Evolutionary conservation across 2,329 filamentous ascomycete genomes (phyloP).

Genomic region (Leptographium lundbergii): DNA sequence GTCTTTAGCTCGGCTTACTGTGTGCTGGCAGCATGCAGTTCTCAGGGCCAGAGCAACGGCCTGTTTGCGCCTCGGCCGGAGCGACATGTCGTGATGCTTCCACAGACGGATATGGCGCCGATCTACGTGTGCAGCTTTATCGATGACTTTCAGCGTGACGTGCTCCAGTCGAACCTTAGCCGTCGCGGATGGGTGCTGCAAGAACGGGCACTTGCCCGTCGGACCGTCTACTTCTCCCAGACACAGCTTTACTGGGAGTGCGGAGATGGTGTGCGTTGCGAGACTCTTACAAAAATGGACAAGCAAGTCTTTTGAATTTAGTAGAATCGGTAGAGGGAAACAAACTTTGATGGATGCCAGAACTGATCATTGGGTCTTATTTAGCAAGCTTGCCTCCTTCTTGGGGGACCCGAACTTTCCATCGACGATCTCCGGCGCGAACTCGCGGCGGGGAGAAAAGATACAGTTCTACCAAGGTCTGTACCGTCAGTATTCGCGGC

Average conservation of each 20-base stretch:
- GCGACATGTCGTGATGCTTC: background rate
- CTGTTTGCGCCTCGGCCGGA: constrained; percentile 12
- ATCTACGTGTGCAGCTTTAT: constrained; percentile 18
- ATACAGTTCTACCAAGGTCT: constrained; percentile 16
- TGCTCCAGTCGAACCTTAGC: constrained; percentile 18
- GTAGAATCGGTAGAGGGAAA: background rate
- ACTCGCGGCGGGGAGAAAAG: constrained; percentile 4
- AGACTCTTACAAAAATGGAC: constrained; percentile 16
- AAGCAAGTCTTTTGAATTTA: background rate
- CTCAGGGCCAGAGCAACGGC: constrained; percentile 7
- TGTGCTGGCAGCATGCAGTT: constrained; percentile 14
- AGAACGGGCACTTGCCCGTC: constrained; percentile 22
- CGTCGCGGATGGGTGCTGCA: constrained; percentile 27
- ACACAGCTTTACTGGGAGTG: constrained; percentile 27
- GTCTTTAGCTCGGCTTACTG: constrained; percentile 18
- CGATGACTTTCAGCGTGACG: constrained; percentile 22
- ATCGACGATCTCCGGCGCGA: constrained; percentile 1
- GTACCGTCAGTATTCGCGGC: constrained; percentile 19
- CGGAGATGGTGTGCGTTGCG: constrained; percentile 20
- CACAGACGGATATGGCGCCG: background rate
- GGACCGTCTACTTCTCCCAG: constrained; percentile 24
- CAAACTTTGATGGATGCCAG: background rate
- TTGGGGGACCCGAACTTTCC: constrained; percentile 19
- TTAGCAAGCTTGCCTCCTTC: constrained; percentile 11
- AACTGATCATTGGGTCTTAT: background rate